Conservation (phyloP, 2,329 filamentous ascomycete genomes). For the Apiospora rasikravindrae region DNA sequence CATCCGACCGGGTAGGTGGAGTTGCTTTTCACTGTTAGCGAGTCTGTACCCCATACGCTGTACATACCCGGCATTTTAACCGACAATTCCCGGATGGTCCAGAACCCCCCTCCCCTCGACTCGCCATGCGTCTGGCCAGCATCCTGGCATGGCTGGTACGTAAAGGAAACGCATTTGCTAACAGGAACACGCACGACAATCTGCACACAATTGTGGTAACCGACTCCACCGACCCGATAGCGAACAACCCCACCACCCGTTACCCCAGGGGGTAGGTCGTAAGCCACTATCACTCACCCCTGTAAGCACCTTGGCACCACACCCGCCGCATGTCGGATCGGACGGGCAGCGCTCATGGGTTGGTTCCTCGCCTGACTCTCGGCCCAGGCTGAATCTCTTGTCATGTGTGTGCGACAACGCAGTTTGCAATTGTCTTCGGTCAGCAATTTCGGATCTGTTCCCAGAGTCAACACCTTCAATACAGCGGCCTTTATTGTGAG, state of each 20-base stretch:
- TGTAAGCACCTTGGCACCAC: too few species aligned
- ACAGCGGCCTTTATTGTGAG: not conserved
- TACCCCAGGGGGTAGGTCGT: constrained; percentile 13
- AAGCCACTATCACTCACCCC: not conserved
- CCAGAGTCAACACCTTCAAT: not conserved
- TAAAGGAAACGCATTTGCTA: not conserved
- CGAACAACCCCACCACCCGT: not conserved
- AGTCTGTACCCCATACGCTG: not conserved
- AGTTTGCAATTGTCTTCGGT: not conserved
- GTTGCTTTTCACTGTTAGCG: not conserved
- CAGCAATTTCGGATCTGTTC: not conserved
- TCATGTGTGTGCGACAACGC: not conserved
- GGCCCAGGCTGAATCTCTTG: not conserved
- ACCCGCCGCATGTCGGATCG: not conserved
- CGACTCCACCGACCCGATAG: not conserved
- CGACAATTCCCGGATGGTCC: not conserved
- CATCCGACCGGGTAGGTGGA: constrained; percentile 13
- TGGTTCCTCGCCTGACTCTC: constrained; percentile 4
- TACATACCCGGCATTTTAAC: constrained; percentile 1
- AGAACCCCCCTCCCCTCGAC: not conserved
- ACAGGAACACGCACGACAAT: not conserved
- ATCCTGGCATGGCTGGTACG: not conserved
- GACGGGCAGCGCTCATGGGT: not conserved
- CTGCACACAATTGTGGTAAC: not conserved
- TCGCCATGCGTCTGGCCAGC: not conserved